Evolutionary conservation across 2,329 filamentous ascomycete species (phyloP).

Genomic region (Didymella keratinophila): DNA sequence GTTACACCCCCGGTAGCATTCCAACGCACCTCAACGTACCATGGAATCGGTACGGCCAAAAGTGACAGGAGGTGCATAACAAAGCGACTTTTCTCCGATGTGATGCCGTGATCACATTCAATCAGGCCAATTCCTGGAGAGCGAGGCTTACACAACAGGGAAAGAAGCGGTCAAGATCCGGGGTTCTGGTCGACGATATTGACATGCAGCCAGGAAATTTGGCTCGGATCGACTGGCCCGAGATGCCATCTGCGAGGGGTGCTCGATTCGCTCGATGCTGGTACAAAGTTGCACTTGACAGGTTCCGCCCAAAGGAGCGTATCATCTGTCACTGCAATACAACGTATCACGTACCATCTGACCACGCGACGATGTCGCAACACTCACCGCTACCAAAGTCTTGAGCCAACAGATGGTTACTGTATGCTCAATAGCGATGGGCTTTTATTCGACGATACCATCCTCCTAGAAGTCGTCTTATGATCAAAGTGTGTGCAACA

Average conservation of each 20-base stretch:
- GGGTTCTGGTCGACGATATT: constrained; percentile 15
- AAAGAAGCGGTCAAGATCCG: constrained; percentile 17
- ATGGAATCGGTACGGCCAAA: constrained; percentile 18
- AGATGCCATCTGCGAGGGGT: constrained; percentile 20
- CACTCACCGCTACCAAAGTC: constrained; percentile 13
- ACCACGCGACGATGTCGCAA: constrained; percentile 16
- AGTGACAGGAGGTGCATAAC: constrained; percentile 19
- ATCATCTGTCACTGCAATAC: constrained; percentile 19
- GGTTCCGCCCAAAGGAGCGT: constrained; percentile 7
- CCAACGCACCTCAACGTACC: constrained; percentile 16
- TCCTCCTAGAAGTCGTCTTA: constrained; percentile 1
- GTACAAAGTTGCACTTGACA: constrained; percentile 16
- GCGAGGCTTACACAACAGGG: constrained; percentile 8
- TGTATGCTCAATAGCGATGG: constrained; percentile 4
- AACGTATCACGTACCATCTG: constrained; percentile 19
- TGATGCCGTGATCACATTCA: constrained; percentile 11
- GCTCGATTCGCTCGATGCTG: constrained; percentile 14
- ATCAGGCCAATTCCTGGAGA: constrained; percentile 2
- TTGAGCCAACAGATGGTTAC: not conserved
- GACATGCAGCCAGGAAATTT: constrained; percentile 8
- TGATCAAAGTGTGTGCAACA: constrained; percentile 6
- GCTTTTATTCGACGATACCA: not conserved
- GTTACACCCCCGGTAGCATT: constrained; percentile 24
- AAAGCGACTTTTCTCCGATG: constrained; percentile 8
- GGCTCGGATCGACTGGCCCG: constrained; percentile 17